Evolutionary conservation across 23 red algal species (phyloP).

Genomic region (Agarophyton chilense): DNA sequence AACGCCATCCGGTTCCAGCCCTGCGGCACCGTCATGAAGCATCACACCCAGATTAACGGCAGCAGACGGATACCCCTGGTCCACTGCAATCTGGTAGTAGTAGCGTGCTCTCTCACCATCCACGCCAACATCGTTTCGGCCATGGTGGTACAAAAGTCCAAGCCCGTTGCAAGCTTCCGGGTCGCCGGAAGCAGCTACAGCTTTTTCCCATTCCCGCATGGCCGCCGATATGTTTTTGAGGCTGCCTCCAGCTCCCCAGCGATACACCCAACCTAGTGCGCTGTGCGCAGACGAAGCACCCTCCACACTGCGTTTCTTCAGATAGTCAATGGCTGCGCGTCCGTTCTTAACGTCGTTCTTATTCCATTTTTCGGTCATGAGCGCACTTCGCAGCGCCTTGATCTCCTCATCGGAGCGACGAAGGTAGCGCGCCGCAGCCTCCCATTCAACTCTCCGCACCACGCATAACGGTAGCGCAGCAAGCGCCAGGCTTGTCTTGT

Average conservation of each 20-base stretch:
- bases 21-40: slow-evolving; percentile 58
- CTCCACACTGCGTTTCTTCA: slow-evolving; percentile 19
- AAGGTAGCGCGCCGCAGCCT: slow-evolving; percentile 51
- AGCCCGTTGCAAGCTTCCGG: slow-evolving; percentile 56
- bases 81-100: slow-evolving; percentile 62
- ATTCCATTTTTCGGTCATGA: slow-evolving; percentile 49
- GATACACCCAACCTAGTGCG: slow-evolving; percentile 62
- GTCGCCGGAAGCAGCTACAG: slow-evolving; percentile 17
- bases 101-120: slow-evolving; percentile 28
- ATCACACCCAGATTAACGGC: slow-evolving; percentile 65
- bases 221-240: slow-evolving; percentile 32
- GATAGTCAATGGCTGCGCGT: slow-evolving; percentile 4
- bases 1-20: slow-evolving; percentile 19
- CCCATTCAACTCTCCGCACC: slow-evolving; percentile 62
- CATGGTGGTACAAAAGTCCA: slow-evolving; percentile 64
- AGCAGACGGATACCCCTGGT: slow-evolving; percentile 52
- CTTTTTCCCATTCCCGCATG: slow-evolving; percentile 38
- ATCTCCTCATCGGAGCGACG: slow-evolving; percentile 21
- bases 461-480: slow-evolving; percentile 23
- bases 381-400: slow-evolving; percentile 1
- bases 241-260: slow-evolving; percentile 57
- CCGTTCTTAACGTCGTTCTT: slow-evolving; percentile 57
- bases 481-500: slow-evolving; percentile 39
- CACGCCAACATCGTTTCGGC: slow-evolving; percentile 9
- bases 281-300: slow-evolving; percentile 49